Conservation (phyloP, 1,284 basidiomycete genomes). For the Fomitopsis palustris region DNA sequence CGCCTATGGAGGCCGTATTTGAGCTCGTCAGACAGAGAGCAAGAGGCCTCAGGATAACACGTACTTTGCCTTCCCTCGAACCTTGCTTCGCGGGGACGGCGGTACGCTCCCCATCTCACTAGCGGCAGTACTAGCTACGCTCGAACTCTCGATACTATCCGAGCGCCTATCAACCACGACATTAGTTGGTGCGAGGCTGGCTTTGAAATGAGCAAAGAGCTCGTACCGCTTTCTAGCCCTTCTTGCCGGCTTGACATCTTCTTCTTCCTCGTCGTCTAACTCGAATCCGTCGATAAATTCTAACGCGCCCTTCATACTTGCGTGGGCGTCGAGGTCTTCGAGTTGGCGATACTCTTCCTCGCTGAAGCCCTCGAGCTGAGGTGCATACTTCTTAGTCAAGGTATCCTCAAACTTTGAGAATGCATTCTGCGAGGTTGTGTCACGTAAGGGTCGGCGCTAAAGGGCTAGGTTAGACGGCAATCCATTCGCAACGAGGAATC, state of each 20-base stretch:
- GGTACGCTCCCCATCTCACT: conserved; percentile 28
- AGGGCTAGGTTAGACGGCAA: not conserved
- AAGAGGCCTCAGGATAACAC: conserved; percentile 6
- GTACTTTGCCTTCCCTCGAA: conserved; percentile 28
- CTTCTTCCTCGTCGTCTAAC: conserved; percentile 46
- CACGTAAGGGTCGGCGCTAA: conserved; percentile 72
- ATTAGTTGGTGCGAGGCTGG: too few species aligned
- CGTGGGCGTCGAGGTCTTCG: conserved; percentile 32
- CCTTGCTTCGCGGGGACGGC: conserved; percentile 20
- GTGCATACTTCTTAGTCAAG: conserved; percentile 55
- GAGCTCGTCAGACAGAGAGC: conserved; percentile 11
- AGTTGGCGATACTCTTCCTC: conserved; percentile 67
- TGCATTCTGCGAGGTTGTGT: conserved; percentile 68
- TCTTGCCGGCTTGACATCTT: conserved; percentile 37
- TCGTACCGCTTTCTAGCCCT: conserved; percentile 32
- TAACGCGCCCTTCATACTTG: conserved; percentile 54
- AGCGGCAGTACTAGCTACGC: conserved; percentile 20
- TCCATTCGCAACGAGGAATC: not conserved
- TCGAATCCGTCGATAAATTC: conserved; percentile 59
- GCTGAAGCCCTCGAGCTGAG: conserved; percentile 59
- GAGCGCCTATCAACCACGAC: conserved; percentile 26
- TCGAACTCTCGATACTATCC: conserved; percentile 31
- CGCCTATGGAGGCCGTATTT: conserved; percentile 21
- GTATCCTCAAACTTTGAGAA: conserved; percentile 63
- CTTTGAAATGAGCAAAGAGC: not conserved